Base-by-base conservation (phyloP, 495 filamentous ascomycete species). In the Echria macrotheca region DNA sequence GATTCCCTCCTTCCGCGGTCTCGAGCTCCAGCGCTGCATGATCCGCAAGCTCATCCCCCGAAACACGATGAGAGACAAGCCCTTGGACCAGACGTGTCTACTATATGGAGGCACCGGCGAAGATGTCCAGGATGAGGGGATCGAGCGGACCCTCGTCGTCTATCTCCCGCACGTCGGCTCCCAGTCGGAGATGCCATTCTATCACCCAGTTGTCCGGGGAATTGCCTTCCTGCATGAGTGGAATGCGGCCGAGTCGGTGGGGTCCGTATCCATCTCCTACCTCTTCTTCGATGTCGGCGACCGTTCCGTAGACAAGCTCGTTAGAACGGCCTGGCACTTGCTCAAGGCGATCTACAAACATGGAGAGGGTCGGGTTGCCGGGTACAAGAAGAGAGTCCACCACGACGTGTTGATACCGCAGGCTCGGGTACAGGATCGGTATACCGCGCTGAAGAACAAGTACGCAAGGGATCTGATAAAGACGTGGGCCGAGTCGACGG, bases 401-500 rank as follows among this genome's bases (percentile, higher is more conserved):
- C 85, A 87, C 57, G 88, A 96, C 59, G 72, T 81, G 26, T 55
- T 96, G 3, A 65, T 96, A 29, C 82, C 86, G 3, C 85, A 87
- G 54, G 79, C 81, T 50, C 62, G 73, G 3, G 76, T 89, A 22
- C 89, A 96, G 59, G 79, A 89, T 60, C 91, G 81, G 0, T 97
- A 96, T 61, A 66, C 83, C 1, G 72, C 77, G n/a, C 76, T 98
- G 6, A 95, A 96, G 65, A 64, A 72, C 15, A 81, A 76, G 40
- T 89, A 97, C 65, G 88, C 86, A 0, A 67, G 74, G 2, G 55
- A 61, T 10, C 70, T 98, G 14, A 81, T 85, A 19, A 63, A 76
- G 19, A 61, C 62, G 6, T 97, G 94, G 93, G 81, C 79, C 10
- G 91, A 97, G 67, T 72, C 74, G 37, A 96, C 91, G 2, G 89